Base-by-base conservation (phyloP, 2,329 filamentous ascomycete species). In the Fusarium penzigii region DNA sequence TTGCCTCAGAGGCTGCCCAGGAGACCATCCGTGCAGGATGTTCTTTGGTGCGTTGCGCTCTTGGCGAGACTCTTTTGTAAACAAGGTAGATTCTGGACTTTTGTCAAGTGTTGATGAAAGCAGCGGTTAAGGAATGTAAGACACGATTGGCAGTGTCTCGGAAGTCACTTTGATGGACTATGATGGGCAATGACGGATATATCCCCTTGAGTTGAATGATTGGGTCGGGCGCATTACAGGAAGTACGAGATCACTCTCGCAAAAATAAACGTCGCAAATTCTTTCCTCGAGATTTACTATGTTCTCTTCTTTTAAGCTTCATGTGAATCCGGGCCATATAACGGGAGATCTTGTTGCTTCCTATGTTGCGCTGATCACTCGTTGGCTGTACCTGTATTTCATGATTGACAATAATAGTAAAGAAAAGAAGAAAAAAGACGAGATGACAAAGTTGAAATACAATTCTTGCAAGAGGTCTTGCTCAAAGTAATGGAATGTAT, bases 11-110 rank as follows among this genome's bases (percentile, higher is more conserved):
- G 54, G 91, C 89, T 6, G 91, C 90, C 2, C 81, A 83, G 51
- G 92, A 97, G 75, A 99, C 94, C 0, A 88, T 97, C 52, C 78
- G 93, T 47, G 91, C 93, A 3, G 94, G 93, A 6, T 94, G 92
- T 72, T 96, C 90, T 40, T 80, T 99, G 62, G 91, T 97, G 46
- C 81, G 94, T 52, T 97, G 93, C 69, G 93, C 92, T 6, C 77
- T 97, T 59, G 94, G 94, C 17, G 94, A 99, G 78, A 95, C 90
- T 45, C 75, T 97, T 65, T 76, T 97, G 68, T 97, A 66, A 55
- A 48, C 9, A 4, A 25, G 7, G 7, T 25, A 25, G 20, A 25
- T 25, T 25, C 20, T 25, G 7, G 47, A 17, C 20, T 39, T 10
- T 12, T n/a, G 34, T 51, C 43, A 42, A 16, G 40, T 29, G 20